phyloP scores from a whole-genome alignment of 495 filamentous ascomycete genomes.

The Talaromyces thailandensis region DNA sequence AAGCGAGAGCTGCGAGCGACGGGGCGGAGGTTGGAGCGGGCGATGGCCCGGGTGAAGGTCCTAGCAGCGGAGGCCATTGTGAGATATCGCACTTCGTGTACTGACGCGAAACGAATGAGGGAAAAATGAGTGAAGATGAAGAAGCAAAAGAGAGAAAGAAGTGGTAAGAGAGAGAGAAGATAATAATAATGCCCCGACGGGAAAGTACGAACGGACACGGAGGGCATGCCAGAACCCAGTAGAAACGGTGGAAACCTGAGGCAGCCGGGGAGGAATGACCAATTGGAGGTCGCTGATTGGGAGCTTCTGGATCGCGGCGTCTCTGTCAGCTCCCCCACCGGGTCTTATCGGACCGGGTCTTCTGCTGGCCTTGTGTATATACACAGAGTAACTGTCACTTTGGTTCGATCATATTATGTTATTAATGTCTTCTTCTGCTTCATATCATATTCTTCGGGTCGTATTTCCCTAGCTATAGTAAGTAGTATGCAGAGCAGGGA shows the following conservation, averaged over 20 bases:
- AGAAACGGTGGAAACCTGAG: background rate
- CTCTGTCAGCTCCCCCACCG: background rate
- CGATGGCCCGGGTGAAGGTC: conserved; percentile 38
- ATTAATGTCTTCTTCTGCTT: too few relatives aligned
- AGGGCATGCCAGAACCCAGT: background rate
- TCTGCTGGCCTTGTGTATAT: background rate
- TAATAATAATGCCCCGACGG: background rate
- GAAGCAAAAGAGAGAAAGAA: background rate
- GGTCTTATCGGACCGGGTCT: background rate
- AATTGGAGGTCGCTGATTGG: conserved; percentile 1
- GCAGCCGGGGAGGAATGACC: background rate
- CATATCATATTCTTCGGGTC: too few relatives aligned
- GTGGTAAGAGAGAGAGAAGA: background rate
- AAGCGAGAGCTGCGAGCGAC: conserved; percentile 48
- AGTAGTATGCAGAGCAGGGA: too few relatives aligned
- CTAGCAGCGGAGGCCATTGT: conserved; percentile 50
- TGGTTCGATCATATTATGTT: too few relatives aligned
- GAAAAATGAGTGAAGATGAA: background rate
- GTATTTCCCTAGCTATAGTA: too few relatives aligned
- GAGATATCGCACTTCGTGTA: conserved; percentile 8
- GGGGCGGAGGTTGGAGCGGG: conserved; percentile 41
- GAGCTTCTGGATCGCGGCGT: background rate
- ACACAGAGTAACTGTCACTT: too few relatives aligned
- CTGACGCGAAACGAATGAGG: background rate
- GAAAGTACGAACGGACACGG: background rate